Base-by-base conservation (phyloP, 2,329 filamentous ascomycete genomes). In the Dothidotthia symphoricarpi region DNA sequence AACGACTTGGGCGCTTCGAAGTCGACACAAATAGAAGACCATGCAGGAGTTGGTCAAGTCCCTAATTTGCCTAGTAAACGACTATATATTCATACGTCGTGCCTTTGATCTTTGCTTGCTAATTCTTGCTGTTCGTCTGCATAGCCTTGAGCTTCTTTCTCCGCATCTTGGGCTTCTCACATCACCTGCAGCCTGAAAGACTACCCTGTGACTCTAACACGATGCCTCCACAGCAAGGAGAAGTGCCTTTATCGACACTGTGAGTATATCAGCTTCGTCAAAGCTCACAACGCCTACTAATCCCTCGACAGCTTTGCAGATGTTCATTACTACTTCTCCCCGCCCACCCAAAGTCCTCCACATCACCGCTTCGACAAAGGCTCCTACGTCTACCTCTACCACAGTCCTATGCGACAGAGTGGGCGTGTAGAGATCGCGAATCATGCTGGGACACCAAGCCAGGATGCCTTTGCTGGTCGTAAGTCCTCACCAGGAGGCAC, bases 301-400 rank as follows among this genome's bases (percentile, higher is more conserved):
- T 34, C 13, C 16, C 13, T 7, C 6, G 1, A 38, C 47, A 90
- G 86, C 56, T 89, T 87, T 57, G 84, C 79, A 47, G 86, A 91
- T 58, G 63, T 89, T 36, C 86, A 90, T 64, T 90, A 89, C 67
- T 88, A 82, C 67, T 88, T 89, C 68, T 76, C 78, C 16, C 76
- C 81, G n/a, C 81, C 83, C 2, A 74, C 75, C 5, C 73, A 76
- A 39, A 81, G 76, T 39, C 85, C 86, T 19, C 80, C 76, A n/a
- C 86, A 90, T 64, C 84, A 90, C 65, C 81, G 86, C 34, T 90
- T 91, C 64, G 83, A 88, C 65, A 86, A 85, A 63, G 78, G 82
- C 31, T 89, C 85, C 6, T 90, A 90, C 63, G 77, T 90, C 40
- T 90, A 90, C 60, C 72, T 90, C 5, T 89, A 88, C 63, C 83